Evolutionary conservation across 2,329 filamentous ascomycete species (phyloP).

Genomic region (Monilinia vaccinii-corymbosi): DNA sequence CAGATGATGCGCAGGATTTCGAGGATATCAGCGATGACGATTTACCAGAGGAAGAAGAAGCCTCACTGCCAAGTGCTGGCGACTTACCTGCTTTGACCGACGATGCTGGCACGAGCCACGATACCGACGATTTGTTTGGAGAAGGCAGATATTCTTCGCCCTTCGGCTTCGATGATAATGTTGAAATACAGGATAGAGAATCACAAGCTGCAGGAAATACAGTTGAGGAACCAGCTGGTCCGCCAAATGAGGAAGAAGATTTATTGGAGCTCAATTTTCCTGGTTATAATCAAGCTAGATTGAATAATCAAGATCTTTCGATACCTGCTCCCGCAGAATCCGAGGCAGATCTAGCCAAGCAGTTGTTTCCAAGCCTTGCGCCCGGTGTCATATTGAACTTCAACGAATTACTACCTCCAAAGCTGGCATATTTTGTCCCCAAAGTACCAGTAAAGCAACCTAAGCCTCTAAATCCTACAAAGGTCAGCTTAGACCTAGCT

Average conservation of each 20-base stretch:
- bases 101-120: slow-evolving; percentile 51
- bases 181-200: slow-evolving; percentile 16
- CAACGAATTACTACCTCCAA: slow-evolving; percentile 73
- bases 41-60: slow-evolving; percentile 68
- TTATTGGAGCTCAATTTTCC: slow-evolving; percentile 39
- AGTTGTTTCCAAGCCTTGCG: slow-evolving; percentile 74
- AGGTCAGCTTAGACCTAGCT: slow-evolving; percentile 78
- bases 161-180: slow-evolving; percentile 20
- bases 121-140: slow-evolving; percentile 58
- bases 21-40: slow-evolving; percentile 91
- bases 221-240: slow-evolving; percentile 16
- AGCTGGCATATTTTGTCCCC: slow-evolving; percentile 66
- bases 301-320: slow-evolving; percentile 48
- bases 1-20: slow-evolving; percentile 83
- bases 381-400: slow-evolving; percentile 67
- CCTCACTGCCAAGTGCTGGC: slow-evolving; percentile 16
- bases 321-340: slow-evolving; percentile 64
- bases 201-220: slow-evolving; percentile 10
- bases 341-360: slow-evolving; percentile 65
- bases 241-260: slow-evolving; percentile 17
- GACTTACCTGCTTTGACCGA: slow-evolving; percentile 35
- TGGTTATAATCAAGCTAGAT: slow-evolving; percentile 21
- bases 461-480: slow-evolving; percentile 75
- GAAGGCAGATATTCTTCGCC: slow-evolving; percentile 36
- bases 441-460: slow-evolving; percentile 73